phyloP scores from a whole-genome alignment of 495 filamentous ascomycete genomes.

The Aspergillus sparsus region DNA sequence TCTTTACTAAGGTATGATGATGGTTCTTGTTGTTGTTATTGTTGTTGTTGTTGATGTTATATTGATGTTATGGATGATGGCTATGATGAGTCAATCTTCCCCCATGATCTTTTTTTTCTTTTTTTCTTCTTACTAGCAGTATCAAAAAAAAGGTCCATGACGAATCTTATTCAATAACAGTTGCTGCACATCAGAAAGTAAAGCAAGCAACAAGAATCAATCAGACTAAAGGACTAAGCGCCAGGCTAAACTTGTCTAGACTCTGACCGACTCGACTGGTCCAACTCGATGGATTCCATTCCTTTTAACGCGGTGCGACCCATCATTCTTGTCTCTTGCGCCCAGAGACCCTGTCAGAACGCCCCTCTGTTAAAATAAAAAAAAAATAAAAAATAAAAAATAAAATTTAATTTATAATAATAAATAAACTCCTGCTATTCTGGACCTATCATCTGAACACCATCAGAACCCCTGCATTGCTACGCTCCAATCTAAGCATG shows the following conservation, averaged over 20 bases:
- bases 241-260: constrained; percentile 26
- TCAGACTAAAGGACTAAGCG: background rate
- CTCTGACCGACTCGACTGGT: constrained; percentile 33
- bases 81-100: background rate
- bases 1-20: too few species aligned
- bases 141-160: constrained; percentile 5
- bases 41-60: background rate
- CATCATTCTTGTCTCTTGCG: constrained; percentile 7
- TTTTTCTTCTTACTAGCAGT: background rate
- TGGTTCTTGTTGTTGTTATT: background rate
- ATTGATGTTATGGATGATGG: background rate
- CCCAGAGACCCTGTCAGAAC: too few species aligned
- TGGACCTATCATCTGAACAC: constrained; percentile 16
- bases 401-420: too few species aligned
- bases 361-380: background rate
- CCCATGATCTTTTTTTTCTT: background rate
- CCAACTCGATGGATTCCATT: constrained; percentile 15
- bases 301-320: constrained; percentile 13
- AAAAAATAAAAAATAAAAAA: background rate
- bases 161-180: constrained; percentile 9
- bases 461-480: constrained; percentile 1
- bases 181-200: constrained; percentile 16
- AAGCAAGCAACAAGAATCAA: constrained; percentile 8
- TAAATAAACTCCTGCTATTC: background rate
- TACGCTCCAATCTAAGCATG: background rate